Conservation (phyloP, 495 filamentous ascomycete species). For the Penicillium parvum region DNA sequence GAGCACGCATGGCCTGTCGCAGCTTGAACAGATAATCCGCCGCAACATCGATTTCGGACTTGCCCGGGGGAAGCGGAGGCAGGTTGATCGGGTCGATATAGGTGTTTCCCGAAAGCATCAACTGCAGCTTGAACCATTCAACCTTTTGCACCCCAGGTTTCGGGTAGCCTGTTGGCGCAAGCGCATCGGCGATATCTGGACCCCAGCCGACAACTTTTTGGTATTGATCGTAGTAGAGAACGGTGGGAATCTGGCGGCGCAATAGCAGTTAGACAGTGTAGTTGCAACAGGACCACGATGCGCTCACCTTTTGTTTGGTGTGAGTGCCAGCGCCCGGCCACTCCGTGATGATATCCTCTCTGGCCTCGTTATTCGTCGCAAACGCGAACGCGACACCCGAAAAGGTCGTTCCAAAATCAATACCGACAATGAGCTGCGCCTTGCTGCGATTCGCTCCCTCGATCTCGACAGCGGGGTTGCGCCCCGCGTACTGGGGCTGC, state of each 20-base stretch:
- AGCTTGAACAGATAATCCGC: constrained; percentile 78
- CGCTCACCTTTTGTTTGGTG: constrained; percentile 67
- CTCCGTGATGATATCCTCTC: constrained; percentile 76
- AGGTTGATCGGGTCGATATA: constrained; percentile 81
- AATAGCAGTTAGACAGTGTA: too few species aligned
- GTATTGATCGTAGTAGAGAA: constrained; percentile 78
- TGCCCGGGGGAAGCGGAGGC: constrained; percentile 70
- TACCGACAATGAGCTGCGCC: constrained; percentile 67
- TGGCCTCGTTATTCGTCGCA: constrained; percentile 69
- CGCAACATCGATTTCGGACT: constrained; percentile 76
- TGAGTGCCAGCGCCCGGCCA: constrained; percentile 75
- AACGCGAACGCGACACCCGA: constrained; percentile 78
- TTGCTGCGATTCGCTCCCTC: constrained; percentile 76
- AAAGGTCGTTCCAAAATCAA: constrained; percentile 75
- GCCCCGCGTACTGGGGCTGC: constrained; percentile 45
- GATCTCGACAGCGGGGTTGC: constrained; percentile 65
- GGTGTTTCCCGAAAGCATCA: constrained; percentile 77
- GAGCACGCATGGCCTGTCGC: constrained; percentile 70
- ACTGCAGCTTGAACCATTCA: constrained; percentile 80
- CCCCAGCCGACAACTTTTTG: constrained; percentile 81
- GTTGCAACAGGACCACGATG: too few species aligned
- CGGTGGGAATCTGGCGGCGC: constrained; percentile 62
- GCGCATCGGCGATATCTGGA: constrained; percentile 72
- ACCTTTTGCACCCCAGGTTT: constrained; percentile 79
- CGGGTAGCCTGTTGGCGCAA: constrained; percentile 74